Evolutionary conservation across 2,329 filamentous ascomycete species (phyloP).

Genomic region (Neofusicoccum umdonicola): DNA sequence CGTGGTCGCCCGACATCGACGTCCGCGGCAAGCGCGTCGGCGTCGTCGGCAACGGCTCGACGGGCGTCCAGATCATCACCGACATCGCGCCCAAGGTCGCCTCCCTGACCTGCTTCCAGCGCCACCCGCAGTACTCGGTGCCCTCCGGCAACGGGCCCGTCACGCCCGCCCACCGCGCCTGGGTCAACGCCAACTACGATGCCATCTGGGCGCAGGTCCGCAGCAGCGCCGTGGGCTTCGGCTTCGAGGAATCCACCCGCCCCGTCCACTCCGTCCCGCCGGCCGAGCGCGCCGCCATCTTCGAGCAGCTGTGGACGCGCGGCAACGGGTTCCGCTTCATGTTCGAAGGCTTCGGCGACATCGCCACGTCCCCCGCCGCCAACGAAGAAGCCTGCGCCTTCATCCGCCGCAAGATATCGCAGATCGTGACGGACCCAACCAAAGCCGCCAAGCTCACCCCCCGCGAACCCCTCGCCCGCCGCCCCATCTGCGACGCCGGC

Average conservation of each 20-base stretch:
- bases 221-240: constrained; percentile 30
- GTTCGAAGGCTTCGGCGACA: constrained; percentile 27
- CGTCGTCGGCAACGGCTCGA: constrained; percentile 29
- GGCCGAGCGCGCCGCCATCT: constrained; percentile 20
- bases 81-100: constrained; percentile 25
- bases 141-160: constrained; percentile 32
- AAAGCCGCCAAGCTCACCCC: constrained; percentile 24
- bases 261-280: not conserved
- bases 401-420: constrained; percentile 25
- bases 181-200: constrained; percentile 35
- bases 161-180: constrained; percentile 25
- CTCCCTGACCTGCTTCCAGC: constrained; percentile 24
- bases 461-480: not conserved
- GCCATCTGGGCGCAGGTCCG: constrained; percentile 30
- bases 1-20: not conserved
- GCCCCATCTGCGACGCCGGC: constrained; percentile 23
- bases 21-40: constrained; percentile 22
- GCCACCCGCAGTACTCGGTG: constrained; percentile 36
- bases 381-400: constrained; percentile 28
- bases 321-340: constrained; percentile 32
- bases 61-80: constrained; percentile 30
- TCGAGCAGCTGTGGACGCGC: constrained; percentile 19
- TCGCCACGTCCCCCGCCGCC: constrained; percentile 23
- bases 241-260: constrained; percentile 27
- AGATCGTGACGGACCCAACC: constrained; percentile 22